phyloP scores from a whole-genome alignment of 345 rosid species.

The Eucalyptus viminalis region DNA sequence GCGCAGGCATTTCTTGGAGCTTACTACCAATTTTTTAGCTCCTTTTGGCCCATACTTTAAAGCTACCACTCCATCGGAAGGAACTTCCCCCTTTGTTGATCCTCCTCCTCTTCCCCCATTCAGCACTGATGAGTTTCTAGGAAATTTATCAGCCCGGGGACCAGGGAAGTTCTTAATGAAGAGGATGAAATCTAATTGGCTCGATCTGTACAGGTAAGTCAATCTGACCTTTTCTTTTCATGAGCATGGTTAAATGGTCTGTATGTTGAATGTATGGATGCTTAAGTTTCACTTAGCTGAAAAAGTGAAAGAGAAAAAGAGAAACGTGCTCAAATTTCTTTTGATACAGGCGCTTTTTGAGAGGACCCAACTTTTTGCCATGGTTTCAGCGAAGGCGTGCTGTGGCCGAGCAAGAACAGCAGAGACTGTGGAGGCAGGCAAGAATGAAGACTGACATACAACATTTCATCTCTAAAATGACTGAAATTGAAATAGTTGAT shows the following conservation, averaged over 20 bases:
- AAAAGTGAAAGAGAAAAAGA: background rate
- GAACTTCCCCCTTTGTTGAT: slow-evolving; percentile 73
- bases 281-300: background rate
- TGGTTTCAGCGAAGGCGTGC: slow-evolving; percentile 87
- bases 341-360: slow-evolving; percentile 69
- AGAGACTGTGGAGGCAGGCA: slow-evolving; percentile 78
- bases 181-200: slow-evolving; percentile 96
- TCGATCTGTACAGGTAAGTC: slow-evolving; percentile 81
- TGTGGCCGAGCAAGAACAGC: slow-evolving; percentile 78
- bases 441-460: slow-evolving; percentile 71
- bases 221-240: background rate
- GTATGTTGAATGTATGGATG: background rate
- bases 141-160: slow-evolving; percentile 75
- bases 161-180: slow-evolving; percentile 86
- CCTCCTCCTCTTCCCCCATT: slow-evolving; percentile 82
- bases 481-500: slow-evolving; percentile 87
- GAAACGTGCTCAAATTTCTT: background rate
- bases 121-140: slow-evolving; percentile 57
- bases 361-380: slow-evolving; percentile 85
- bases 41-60: slow-evolving; percentile 94
- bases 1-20: slow-evolving; percentile 94
- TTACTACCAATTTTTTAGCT: slow-evolving; percentile 89
- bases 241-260: background rate
- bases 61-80: slow-evolving; percentile 74
- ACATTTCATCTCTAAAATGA: slow-evolving; percentile 50